These are phyloP conservation scores for Lactarius akahatsu DNA, from an alignment of 768 basidiomycete species.

Conservation along the genomic window DNA sequence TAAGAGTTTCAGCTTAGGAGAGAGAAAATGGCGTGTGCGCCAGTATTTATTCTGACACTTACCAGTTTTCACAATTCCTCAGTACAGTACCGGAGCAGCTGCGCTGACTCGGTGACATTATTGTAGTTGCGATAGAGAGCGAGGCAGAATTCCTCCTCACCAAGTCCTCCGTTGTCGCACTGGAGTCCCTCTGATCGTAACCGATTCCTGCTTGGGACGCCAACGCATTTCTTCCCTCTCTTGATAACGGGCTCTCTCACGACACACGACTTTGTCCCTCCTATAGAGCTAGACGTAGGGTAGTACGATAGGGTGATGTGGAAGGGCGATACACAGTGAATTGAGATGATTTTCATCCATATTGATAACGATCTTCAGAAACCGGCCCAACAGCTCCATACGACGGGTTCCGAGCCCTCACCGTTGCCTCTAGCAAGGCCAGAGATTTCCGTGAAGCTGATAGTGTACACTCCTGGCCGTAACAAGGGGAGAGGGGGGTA, in stretches of 20 bases:
- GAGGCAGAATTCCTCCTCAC: background rate
- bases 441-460: constrained; percentile 91
- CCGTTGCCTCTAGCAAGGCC: constrained; percentile 59
- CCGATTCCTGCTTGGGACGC: no score
- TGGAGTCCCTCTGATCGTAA: no score
- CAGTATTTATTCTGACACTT: background rate
- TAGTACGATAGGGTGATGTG: no score
- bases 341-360: no score
- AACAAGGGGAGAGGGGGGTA: constrained; percentile 61
- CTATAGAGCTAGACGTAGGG: no score
- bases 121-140: background rate
- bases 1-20: background rate
- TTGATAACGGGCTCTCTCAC: no score
- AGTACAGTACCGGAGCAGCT: no score
- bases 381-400: constrained; percentile 61
- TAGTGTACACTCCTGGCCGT: constrained; percentile 83
- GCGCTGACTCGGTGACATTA: background rate
- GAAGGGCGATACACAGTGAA: no score
- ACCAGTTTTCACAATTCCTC: background rate
- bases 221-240: no score
- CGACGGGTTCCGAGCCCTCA: constrained; percentile 42
- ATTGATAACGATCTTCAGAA: constrained; percentile 57
- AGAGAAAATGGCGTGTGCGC: background rate
- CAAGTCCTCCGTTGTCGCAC: no score
- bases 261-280: no score